These are phyloP conservation scores for Mucor sp. DNA, from an alignment of 371 early-diverging fungal genomes.

Conservation along the genomic window DNA sequence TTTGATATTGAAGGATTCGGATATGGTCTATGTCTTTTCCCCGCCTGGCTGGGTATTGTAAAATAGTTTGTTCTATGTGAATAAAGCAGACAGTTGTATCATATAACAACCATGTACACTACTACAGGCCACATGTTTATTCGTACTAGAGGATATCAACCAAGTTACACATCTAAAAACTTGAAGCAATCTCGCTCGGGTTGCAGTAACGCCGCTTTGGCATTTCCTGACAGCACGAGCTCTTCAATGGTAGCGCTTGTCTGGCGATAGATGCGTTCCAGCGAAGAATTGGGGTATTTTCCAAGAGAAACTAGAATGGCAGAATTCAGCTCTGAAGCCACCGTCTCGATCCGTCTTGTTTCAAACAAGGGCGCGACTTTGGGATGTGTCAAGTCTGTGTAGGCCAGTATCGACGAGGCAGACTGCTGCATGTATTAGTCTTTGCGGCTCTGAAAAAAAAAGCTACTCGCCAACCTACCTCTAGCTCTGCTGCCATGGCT, in stretches of 20 bases:
- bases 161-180: slow-evolving; percentile 1
- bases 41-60: slow-evolving; percentile 18
- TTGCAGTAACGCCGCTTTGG: slow-evolving; percentile 29
- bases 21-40: slow-evolving; percentile 28
- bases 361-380: slow-evolving; percentile 60
- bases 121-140: too few species aligned
- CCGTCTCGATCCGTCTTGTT: slow-evolving; percentile 26
- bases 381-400: slow-evolving; percentile 61
- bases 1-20: slow-evolving; percentile 25
- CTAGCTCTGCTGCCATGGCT: slow-evolving; percentile 14
- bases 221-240: slow-evolving; percentile 25
- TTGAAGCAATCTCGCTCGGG: slow-evolving; percentile 26
- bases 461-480: slow-evolving; percentile 20
- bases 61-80: background rate
- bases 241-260: slow-evolving; percentile 21
- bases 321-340: slow-evolving; percentile 70
- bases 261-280: slow-evolving; percentile 48
- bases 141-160: too few species aligned
- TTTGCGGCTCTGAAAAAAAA: background rate
- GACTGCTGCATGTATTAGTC: slow-evolving; percentile 12
- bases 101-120: too few species aligned
- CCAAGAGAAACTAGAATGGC: slow-evolving; percentile 62
- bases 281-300: slow-evolving; percentile 33
- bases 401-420: slow-evolving; percentile 80
- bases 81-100: too few species aligned